Conservation (phyloP, 1,284 basidiomycete genomes). For the Laetiporus sulphureus region DNA sequence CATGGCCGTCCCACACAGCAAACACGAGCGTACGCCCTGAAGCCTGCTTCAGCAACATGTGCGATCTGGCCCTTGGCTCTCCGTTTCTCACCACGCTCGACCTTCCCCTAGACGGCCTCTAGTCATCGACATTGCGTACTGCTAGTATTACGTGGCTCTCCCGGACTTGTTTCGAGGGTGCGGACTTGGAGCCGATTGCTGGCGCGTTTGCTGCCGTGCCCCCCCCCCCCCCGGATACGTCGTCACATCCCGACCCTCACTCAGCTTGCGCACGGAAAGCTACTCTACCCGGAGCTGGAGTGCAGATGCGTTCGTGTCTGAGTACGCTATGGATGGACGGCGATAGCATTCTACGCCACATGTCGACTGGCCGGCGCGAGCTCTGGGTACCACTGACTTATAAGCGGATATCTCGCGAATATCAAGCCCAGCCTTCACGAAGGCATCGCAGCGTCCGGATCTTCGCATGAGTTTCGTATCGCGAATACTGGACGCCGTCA, state of each 20-base stretch:
- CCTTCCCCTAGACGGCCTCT: constrained; percentile 18
- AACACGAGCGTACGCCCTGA: constrained; percentile 16
- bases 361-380: constrained; percentile 24
- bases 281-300: constrained; percentile 27
- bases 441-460: constrained; percentile 19
- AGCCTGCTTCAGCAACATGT: constrained; percentile 26
- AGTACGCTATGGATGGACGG: constrained; percentile 9
- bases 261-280: constrained; percentile 29
- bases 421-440: constrained; percentile 12
- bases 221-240: constrained; percentile 36
- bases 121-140: constrained; percentile 11
- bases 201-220: constrained; percentile 35
- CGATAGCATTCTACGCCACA: constrained; percentile 23
- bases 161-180: constrained; percentile 5
- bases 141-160: constrained; percentile 11
- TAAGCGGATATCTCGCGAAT: constrained; percentile 10
- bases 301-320: constrained; percentile 11
- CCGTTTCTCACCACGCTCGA: constrained; percentile 28
- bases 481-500: constrained; percentile 51
- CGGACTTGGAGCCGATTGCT: constrained; percentile 37
- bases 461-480: constrained; percentile 30
- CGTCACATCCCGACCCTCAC: constrained; percentile 39
- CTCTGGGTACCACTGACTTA: constrained; percentile 11
- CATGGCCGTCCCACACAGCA: neutral
- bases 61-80: constrained; percentile 26